These are phyloP conservation scores for Piper longum DNA, from an alignment of 164 flowering plant species.

Conservation along the genomic window DNA sequence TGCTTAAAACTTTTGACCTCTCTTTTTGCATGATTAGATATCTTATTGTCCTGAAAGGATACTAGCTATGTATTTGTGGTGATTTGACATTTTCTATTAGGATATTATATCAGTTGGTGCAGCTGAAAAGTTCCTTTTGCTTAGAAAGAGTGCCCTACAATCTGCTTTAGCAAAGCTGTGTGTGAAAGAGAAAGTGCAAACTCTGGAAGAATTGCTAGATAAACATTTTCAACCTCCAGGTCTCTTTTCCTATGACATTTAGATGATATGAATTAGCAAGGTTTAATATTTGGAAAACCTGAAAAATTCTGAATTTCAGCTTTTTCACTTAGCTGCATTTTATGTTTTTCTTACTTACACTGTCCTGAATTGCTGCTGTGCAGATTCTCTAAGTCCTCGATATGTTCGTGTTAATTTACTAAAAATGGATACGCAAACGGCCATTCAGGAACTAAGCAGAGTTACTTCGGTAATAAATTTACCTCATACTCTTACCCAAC, in stretches of 20 bases:
- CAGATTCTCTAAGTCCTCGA: conserved; percentile 60
- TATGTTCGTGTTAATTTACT: conserved; percentile 82
- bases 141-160: conserved; percentile 32
- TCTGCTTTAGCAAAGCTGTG: conserved; percentile 46
- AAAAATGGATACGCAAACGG: conserved; percentile 53
- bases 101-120: conserved; percentile 40
- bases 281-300: not conserved
- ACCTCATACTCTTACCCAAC: no score
- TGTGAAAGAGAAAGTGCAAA: conserved; percentile 41
- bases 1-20: not conserved
- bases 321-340: not conserved
- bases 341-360: not conserved
- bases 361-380: conserved; percentile 6
- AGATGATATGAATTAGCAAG: not conserved
- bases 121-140: conserved; percentile 61
- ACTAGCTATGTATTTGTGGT: not conserved
- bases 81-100: conserved; percentile 21
- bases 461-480: conserved; percentile 24
- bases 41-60: not conserved
- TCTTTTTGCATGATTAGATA: not conserved
- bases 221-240: conserved; percentile 32
- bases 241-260: conserved; percentile 11
- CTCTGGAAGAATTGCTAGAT: conserved; percentile 36
- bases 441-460: conserved; percentile 40
- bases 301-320: no score